Evolutionary conservation across 805 yeast species (phyloP).

Genomic region (Starmerella roubikii): DNA sequence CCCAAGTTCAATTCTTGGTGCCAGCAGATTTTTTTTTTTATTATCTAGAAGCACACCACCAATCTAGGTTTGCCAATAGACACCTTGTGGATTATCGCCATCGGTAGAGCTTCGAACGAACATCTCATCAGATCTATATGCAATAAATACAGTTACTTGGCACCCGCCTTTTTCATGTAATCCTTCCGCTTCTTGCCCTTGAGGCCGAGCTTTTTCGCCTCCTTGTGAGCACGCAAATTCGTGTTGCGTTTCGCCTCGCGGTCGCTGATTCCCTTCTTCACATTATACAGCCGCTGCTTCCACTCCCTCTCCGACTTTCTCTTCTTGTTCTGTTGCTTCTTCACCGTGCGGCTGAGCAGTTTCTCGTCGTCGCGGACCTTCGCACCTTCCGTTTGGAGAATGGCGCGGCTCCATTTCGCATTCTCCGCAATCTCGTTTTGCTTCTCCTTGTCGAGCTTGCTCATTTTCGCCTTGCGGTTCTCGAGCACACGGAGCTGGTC

Average conservation of each 20-base stretch:
- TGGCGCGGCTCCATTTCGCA: slow-evolving; percentile 70
- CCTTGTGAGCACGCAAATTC: slow-evolving; percentile 72
- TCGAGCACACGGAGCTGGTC: slow-evolving; percentile 76
- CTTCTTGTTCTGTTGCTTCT: slow-evolving; percentile 69
- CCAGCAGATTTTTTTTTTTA: slow-evolving; percentile 41
- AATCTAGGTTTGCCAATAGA: neutral
- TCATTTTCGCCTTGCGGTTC: slow-evolving; percentile 52
- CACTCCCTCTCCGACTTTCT: slow-evolving; percentile 81
- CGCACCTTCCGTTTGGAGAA: slow-evolving; percentile 76
- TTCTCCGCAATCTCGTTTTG: slow-evolving; percentile 47
- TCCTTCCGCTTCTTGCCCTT: slow-evolving; percentile 54
- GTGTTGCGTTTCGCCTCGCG: slow-evolving; percentile 83
- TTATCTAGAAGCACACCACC: neutral
- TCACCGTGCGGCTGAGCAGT: slow-evolving; percentile 70
- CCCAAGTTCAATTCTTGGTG: slow-evolving; percentile 65
- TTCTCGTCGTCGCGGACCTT: slow-evolving; percentile 84
- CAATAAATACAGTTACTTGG: slow-evolving; percentile 1
- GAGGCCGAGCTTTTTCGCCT: slow-evolving; percentile 48
- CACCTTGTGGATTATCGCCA: no score
- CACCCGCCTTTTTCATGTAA: slow-evolving; percentile 15
- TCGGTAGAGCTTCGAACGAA: no score
- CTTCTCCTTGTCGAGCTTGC: slow-evolving; percentile 48
- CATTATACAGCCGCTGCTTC: slow-evolving; percentile 76
- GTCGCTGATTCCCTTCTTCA: slow-evolving; percentile 57
- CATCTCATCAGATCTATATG: neutral